Percentiles rank a stretch among this genome's conserved stretches.
phyloP scores from a whole-genome alignment of 2,329 filamentous ascomycete genomes.

The Ceratocystis lukuohia region DNA sequence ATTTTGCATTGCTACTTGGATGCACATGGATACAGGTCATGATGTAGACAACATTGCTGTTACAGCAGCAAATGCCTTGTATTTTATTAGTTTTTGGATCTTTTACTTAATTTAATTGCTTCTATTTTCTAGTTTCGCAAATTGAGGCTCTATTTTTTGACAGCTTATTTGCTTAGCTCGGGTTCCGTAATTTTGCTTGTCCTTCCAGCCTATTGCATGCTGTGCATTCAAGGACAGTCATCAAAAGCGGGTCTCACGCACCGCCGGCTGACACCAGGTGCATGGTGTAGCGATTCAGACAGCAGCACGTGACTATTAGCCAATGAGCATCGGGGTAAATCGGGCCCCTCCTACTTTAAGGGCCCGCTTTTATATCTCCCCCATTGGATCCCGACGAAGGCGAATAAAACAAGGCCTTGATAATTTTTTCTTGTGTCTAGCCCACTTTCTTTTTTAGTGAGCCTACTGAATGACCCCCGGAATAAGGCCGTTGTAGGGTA shows the following conservation, averaged over 20 bases:
- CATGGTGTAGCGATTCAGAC: not conserved
- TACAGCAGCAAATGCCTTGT: not conserved
- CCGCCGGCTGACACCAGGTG: slow-evolving; percentile 5
- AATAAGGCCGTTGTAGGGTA: not conserved
- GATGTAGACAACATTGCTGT: too few relatives aligned
- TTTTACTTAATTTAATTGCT: not conserved
- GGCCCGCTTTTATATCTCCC: slow-evolving; percentile 14
- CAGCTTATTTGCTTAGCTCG: too few relatives aligned
- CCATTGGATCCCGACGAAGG: slow-evolving; percentile 18
- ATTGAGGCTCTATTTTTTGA: not conserved
- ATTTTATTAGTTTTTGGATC: not conserved
- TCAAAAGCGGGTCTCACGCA: slow-evolving; percentile 9
- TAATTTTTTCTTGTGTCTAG: slow-evolving; percentile 9
- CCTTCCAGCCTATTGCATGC: slow-evolving; percentile 18
- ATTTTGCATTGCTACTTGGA: too few relatives aligned
- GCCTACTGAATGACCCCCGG: not conserved
- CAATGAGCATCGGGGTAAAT: slow-evolving; percentile 22
- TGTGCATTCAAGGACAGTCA: slow-evolving; percentile 18
- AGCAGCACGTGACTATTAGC: slow-evolving; percentile 19
- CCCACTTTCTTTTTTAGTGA: not conserved
- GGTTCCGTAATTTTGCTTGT: not conserved
- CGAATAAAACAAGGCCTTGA: slow-evolving; percentile 7
- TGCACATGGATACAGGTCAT: too few relatives aligned
- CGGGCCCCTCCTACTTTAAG: slow-evolving; percentile 16
- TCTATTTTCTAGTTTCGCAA: not conserved